These are phyloP conservation scores for Picochlorum sp. DNA, from an alignment of 139 green algal genomes.

Conservation along the genomic window DNA sequence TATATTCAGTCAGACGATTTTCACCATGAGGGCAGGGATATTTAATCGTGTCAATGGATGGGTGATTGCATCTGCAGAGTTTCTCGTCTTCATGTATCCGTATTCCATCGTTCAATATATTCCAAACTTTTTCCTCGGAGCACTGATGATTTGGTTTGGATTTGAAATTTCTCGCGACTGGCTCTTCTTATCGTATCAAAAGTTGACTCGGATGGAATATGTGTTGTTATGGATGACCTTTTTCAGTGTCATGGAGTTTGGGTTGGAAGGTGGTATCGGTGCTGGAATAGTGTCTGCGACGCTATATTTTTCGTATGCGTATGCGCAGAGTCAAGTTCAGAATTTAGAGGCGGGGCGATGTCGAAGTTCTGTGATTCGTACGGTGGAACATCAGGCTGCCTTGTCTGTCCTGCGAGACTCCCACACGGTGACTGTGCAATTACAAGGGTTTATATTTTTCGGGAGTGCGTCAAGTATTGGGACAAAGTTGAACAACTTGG, in stretches of 20 bases:
- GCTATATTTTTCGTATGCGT: slow-evolving; percentile 63
- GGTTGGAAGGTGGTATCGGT: slow-evolving; percentile 51
- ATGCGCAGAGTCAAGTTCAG: slow-evolving; percentile 31
- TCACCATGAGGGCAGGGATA: slow-evolving; percentile 47
- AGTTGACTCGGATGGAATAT: slow-evolving; percentile 59
- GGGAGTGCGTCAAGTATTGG: slow-evolving; percentile 33
- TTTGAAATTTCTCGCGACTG: slow-evolving; percentile 61
- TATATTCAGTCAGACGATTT: slow-evolving; percentile 48
- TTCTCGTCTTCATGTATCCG: slow-evolving; percentile 55
- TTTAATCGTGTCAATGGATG: slow-evolving; percentile 34
- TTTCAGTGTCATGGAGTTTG: slow-evolving; percentile 49
- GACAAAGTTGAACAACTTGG: slow-evolving; percentile 12
- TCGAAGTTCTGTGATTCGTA: slow-evolving; percentile 37
- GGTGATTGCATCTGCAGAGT: slow-evolving; percentile 39
- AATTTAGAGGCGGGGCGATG: slow-evolving; percentile 33
- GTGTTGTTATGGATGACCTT: slow-evolving; percentile 62
- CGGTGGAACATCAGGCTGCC: slow-evolving; percentile 28
- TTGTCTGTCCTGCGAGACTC: slow-evolving; percentile 31
- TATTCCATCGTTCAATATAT: slow-evolving; percentile 44
- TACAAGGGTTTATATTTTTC: slow-evolving; percentile 82
- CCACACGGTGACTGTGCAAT: slow-evolving; percentile 37
- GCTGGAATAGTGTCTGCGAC: slow-evolving; percentile 56
- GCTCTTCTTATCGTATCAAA: slow-evolving; percentile 44
- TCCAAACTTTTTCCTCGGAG: slow-evolving; percentile 54
- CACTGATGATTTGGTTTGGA: slow-evolving; percentile 70